phyloP scores from a whole-genome alignment of 768 basidiomycete genomes.

The Myochromella boudieri region DNA sequence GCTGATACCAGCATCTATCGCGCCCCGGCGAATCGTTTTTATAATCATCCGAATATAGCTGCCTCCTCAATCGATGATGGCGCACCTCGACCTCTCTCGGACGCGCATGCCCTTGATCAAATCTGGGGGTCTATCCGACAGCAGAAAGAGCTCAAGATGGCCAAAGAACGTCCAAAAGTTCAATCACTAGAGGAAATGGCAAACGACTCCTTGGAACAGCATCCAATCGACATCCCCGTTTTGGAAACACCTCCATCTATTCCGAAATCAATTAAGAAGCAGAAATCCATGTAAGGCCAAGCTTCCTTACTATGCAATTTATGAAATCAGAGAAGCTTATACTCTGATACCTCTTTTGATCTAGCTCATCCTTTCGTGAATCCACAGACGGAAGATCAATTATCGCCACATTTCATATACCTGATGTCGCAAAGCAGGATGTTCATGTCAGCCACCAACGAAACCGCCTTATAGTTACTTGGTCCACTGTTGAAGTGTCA shows the following conservation, averaged over 20 bases:
- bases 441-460: constrained; percentile 75
- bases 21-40: constrained; percentile 23
- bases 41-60: constrained; percentile 38
- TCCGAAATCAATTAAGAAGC: constrained; percentile 50
- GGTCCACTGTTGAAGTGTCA: constrained; percentile 57
- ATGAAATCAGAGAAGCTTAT: constrained; percentile 13
- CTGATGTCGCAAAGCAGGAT: constrained; percentile 69
- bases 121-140: constrained; percentile 69
- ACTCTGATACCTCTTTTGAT: constrained; percentile 12
- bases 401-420: constrained; percentile 70
- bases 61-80: constrained; percentile 43
- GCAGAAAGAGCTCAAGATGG: constrained; percentile 66
- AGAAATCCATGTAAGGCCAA: constrained; percentile 60
- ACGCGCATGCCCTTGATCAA: constrained; percentile 47
- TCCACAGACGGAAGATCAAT: constrained; percentile 69
- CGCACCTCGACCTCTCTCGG: constrained; percentile 35
- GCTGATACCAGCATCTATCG: constrained; percentile 29
- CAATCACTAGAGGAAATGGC: constrained; percentile 58
- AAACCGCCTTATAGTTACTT: constrained; percentile 61
- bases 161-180: constrained; percentile 67
- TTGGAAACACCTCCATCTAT: constrained; percentile 36
- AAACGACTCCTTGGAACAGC: constrained; percentile 35
- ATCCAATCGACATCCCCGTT: constrained; percentile 36
- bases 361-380: constrained; percentile 68
- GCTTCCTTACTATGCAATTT: constrained; percentile 12